phyloP scores from a whole-genome alignment of 192 early-diverging fungal genomes.

The Coemansia sp. region DNA sequence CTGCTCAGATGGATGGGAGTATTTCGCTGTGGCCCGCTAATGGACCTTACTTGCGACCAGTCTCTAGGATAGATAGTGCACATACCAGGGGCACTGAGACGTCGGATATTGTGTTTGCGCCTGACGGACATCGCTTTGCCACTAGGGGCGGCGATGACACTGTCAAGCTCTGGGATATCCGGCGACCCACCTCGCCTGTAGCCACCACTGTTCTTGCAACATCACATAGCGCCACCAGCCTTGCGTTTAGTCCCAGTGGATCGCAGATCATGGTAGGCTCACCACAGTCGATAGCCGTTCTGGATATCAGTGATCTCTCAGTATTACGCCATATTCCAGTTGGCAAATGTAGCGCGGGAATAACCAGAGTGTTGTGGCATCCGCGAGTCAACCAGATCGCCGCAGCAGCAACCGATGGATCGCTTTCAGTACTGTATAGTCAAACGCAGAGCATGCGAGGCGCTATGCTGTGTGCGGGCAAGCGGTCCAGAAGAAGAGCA shows the following conservation, averaged over 20 bases:
- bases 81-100: slow-evolving; percentile 72
- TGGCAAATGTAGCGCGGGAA: slow-evolving; percentile 36
- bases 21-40: slow-evolving; percentile 75
- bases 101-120: slow-evolving; percentile 70
- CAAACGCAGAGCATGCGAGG: slow-evolving; percentile 69
- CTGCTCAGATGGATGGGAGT: slow-evolving; percentile 73
- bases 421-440: slow-evolving; percentile 77
- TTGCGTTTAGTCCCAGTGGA: slow-evolving; percentile 85
- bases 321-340: slow-evolving; percentile 2
- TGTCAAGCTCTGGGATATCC: slow-evolving; percentile 93
- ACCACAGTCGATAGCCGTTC: slow-evolving; percentile 14
- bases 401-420: slow-evolving; percentile 75
- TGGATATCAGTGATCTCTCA: slow-evolving; percentile 12
- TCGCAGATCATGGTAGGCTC: slow-evolving; percentile 74
- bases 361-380: slow-evolving; percentile 77
- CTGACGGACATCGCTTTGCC: slow-evolving; percentile 66
- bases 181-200: slow-evolving; percentile 61
- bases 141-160: slow-evolving; percentile 84
- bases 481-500: slow-evolving; percentile 15
- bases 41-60: slow-evolving; percentile 62
- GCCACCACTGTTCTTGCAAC: slow-evolving; percentile 61
- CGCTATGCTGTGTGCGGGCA: slow-evolving; percentile 69
- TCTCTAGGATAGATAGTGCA: slow-evolving; percentile 65
- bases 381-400: slow-evolving; percentile 86
- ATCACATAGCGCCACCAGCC: slow-evolving; percentile 61